Base-by-base conservation (phyloP, 2,329 filamentous ascomycete species). In the Xylaria sp. region DNA sequence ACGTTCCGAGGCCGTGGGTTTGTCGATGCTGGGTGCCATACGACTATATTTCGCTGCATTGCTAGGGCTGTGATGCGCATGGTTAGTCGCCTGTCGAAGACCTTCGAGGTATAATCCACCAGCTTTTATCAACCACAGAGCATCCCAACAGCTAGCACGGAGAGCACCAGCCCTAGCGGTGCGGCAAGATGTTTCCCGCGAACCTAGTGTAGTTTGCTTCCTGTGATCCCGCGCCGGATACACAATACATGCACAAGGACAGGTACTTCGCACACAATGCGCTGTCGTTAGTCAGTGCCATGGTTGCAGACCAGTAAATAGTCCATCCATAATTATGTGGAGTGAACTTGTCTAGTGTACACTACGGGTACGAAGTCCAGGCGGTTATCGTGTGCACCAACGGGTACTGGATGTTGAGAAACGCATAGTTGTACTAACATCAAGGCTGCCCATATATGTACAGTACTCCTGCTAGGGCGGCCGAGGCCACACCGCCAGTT, bases 1-100 rank as follows among this genome's bases (percentile, higher is more conserved):
- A 38, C 63, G 68, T 73, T 65, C 73, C 73, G 70, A 71, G 67
- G 65, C 67, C 61, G 67, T 67, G 73, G 73, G 67, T 69, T 63
- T 63, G 54, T 51, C 31, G 39, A 44, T 50, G 57, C 22, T 45
- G 49, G 20, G 63, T 63, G 61, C 61, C 61, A 57, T 51, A 22
- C n/a, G 13, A 44, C 22, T 7, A 17, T 33, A 36, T 22, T 20
- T 9, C 22, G 54, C 36, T 38, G 49, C 47, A 29, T 54, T 39
- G 22, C 6, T 42, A 36, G 27, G 49, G 13, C 38, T 15, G 27
- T 54, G 49, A 45, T 61, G 45, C 25, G 47, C 36, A 51, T 61
- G 17, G 25, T 20, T 44, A 44, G 57, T 39, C 51, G 51, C 50
- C 11, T 38, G 47, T 27, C 31, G 20, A 22, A 17, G 15, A 50